phyloP scores from a whole-genome alignment of 2,329 filamentous ascomycete genomes.

The Ophiostoma ips region DNA sequence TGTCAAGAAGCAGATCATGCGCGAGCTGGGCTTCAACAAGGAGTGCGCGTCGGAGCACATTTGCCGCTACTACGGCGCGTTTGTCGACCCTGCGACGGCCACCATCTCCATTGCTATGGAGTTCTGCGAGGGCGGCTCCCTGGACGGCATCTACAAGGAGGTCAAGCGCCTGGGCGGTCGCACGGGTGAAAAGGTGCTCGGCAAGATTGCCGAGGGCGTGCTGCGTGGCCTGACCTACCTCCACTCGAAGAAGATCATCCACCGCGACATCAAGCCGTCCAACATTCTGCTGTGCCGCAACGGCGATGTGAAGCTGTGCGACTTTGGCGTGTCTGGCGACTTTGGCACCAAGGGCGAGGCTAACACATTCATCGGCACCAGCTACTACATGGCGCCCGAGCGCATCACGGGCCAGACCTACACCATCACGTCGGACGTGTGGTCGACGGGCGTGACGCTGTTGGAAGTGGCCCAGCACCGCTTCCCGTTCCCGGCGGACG shows the following conservation, averaged over 20 bases:
- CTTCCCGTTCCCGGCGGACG: slow-evolving; percentile 95
- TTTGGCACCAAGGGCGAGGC: slow-evolving; percentile 98
- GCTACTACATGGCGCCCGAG: slow-evolving; percentile 98
- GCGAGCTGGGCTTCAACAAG: slow-evolving; percentile 95
- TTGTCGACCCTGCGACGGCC: slow-evolving; percentile 87
- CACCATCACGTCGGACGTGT: slow-evolving; percentile 96
- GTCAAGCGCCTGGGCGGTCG: slow-evolving; percentile 90
- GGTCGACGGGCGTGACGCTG: slow-evolving; percentile 90
- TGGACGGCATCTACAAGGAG: slow-evolving; percentile 95
- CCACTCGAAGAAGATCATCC: slow-evolving; percentile 91
- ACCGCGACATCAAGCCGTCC: slow-evolving; percentile 95
- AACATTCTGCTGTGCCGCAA: slow-evolving; percentile 90
- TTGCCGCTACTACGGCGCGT: slow-evolving; percentile 93
- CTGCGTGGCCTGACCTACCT: slow-evolving; percentile 89
- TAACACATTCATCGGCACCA: slow-evolving; percentile 97
- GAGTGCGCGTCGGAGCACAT: slow-evolving; percentile 93
- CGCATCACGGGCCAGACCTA: slow-evolving; percentile 95
- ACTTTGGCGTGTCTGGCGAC: slow-evolving; percentile 94
- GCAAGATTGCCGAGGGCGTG: slow-evolving; percentile 92
- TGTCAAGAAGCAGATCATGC: slow-evolving; percentile 95
- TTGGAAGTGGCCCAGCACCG: slow-evolving; percentile 99
- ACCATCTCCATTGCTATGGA: slow-evolving; percentile 99
- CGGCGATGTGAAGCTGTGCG: slow-evolving; percentile 92
- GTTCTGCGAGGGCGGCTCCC: slow-evolving; percentile 89
- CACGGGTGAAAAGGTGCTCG: slow-evolving; percentile 92